Base-by-base conservation (phyloP, 768 basidiomycete species). In the Lactarius sp. region DNA sequence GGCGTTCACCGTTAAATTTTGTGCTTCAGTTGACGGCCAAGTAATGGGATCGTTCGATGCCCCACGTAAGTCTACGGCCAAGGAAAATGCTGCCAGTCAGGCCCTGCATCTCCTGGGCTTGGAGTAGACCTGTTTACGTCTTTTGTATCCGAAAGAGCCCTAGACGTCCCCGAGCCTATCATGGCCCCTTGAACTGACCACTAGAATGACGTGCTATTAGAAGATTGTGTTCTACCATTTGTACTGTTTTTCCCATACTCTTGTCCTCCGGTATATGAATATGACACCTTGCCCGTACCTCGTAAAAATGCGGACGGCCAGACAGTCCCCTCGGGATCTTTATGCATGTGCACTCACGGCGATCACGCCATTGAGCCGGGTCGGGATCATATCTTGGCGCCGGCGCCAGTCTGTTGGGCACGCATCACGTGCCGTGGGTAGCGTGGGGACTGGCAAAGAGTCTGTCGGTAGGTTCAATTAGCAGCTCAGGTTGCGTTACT, bases 21-120 rank as follows among this genome's bases (percentile, higher is more conserved):
- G 36, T 14, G 14, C 10, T 27, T 41, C 36, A 68, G 67, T 68
- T 20, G 14, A 52, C 8, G 67, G 67, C 37, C 14, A 34, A 60
- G 73, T 77, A 8, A 77, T 76, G 71, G 86, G 84, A 36, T 75
- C 74, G 12, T 84, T 78, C 6, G 74, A 69, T 1, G 83, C 79
- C 12, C 36, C 69, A 3, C 75, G 76, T 50, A 83, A 85, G 67
- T 69, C 74, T 10, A 54, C 52, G 1, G 76, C 77, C 8, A 76
- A 72, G 64, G 75, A 78, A 47, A 63, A 57, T 37, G 77, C 77
- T 20, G 75, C 75, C 0, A 54, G 60, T 34, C 66, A 72, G 46
- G 74, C 74, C 36, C 60, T 75, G 50, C 27, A 36, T 42, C 52
- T 14, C 3, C 62, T 76, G 42, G 69, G 68, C 10, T 8, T 58